Base-by-base conservation (phyloP, 495 filamentous ascomycete genomes). In the Usnea hakonensis region DNA sequence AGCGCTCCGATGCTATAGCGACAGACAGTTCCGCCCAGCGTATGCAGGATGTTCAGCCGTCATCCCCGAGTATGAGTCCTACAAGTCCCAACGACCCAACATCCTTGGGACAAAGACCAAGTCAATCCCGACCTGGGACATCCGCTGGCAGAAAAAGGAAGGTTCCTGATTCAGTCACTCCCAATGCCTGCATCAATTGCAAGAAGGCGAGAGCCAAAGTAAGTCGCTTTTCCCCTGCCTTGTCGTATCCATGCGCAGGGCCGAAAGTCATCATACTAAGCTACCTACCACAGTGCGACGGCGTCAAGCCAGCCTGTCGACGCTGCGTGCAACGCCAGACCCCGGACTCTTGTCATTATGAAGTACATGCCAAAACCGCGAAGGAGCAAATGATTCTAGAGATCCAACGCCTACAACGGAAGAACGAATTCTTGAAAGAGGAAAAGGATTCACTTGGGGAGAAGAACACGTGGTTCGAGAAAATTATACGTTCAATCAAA, bases 131-230 rank as follows among this genome's bases (percentile, higher is more conserved):
- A 55, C 46, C n/a, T 38, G 60, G 53, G n/a, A 50, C 38, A 23
- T 37, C 38, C 6, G 36, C n/a, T 26, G 37, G 60, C n/a, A 58
- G 62, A 44, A 70, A 37, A 48, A 55, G 69, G 37, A 64, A 61
- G 36, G 66, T 69, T 40, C 68, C 69, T 19, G 60, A 54, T 36
- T 68, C 70, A 32, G 67, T 72, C 2, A 69, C 70, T 43, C 67
- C 58, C 6, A 72, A 72, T 41, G 70, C 70, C n/a, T 72, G 70
- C 57, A 71, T 64, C 16, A 71, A 62, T 26, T 72, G 70, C 61
- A 72, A 72, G 46, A 72, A 65, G 36, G 70, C 70, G 11, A 60
- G 70, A 44, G 64, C 70, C 40, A 72, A 72, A 62, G 70, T 72
- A 44, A 36, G 55, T 28, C 17, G 28, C 21, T 19, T 10, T 9